Base-by-base conservation (phyloP, 495 filamentous ascomycete species). In the Extremus antarcticus region DNA sequence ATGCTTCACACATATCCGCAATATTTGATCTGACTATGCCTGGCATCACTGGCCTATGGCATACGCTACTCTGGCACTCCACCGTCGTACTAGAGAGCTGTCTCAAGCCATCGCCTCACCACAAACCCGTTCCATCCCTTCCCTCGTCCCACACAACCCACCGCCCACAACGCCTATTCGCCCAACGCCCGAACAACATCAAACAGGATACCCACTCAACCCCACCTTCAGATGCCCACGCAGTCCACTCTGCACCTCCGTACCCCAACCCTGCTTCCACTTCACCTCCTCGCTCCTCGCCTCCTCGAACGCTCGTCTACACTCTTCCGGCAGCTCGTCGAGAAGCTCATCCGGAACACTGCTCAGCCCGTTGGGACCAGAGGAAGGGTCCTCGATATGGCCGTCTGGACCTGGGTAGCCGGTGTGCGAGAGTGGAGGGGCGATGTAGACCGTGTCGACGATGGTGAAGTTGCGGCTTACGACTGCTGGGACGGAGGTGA, bases 401-500 rank as follows among this genome's bases (percentile, higher is more conserved):
- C 77, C 79, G 64, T 84, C 82, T 7, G 82, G 82, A 15, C 84
- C 84, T 2, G 84, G 84, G 43, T 82, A 65, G 25, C 81, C 81
- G 51, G 82, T 67, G 43, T 73, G 73, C 3, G 81, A 69, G 64
- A 77, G 62, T 63, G 72, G 72, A 0, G 88, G 82, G 8, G 76
- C 73, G 61, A 82, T 79, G 63, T 78, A 81, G 63, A 80, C 69
- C 10, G 82, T 82, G 62, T 95, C 90, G 19, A 82, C 71, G 56
- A 94, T 76, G 52, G 85, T 73, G 70, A 85, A 91, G 63, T 88
- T 90, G 50, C 83, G 79, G 13, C 83, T 75, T 48, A 88, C 74
- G 55, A 80, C 70, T 0, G 79, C 70, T 7, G 85, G 77, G 21
- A 94, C 70, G 9, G 78, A 72, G 2, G 82, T 70, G 65, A 92